Conservation (phyloP, 768 basidiomycete species). For the Macrolepiota fuliginosa region DNA sequence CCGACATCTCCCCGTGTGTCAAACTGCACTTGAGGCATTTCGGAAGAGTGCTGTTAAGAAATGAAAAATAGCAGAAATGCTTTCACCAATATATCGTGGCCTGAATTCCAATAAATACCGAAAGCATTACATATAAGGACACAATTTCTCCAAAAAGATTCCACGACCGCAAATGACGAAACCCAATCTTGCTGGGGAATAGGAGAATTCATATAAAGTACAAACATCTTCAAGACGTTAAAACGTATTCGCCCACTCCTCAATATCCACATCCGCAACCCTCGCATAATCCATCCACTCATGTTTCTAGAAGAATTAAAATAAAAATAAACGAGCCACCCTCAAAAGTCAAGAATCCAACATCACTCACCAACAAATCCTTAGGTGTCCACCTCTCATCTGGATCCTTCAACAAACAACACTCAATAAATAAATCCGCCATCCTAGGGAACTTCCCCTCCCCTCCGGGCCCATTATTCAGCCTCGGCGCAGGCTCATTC, state of each 20-base stretch:
- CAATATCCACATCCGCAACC: conserved; percentile 63
- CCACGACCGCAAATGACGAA: not conserved
- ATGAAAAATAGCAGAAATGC: too few relatives aligned
- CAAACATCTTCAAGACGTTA: conserved; percentile 21
- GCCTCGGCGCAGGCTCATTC: conserved; percentile 91
- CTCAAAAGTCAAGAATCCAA: conserved; percentile 2
- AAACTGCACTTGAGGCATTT: too few relatives aligned
- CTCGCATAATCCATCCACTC: conserved; percentile 70
- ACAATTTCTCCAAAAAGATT: too few relatives aligned
- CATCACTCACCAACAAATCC: conserved; percentile 68
- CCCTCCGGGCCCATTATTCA: conserved; percentile 45
- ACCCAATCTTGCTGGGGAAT: not conserved
- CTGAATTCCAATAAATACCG: not conserved
- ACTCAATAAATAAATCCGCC: conserved; percentile 85
- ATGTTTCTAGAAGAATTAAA: conserved; percentile 53
- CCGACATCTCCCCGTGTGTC: too few relatives aligned
- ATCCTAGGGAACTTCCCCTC: conserved; percentile 67
- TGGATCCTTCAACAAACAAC: conserved; percentile 90
- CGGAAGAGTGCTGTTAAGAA: too few relatives aligned
- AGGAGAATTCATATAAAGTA: not conserved
- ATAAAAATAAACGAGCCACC: not conserved
- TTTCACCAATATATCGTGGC: too few relatives aligned
- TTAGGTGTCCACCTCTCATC: conserved; percentile 81
- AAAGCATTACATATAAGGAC: not conserved
- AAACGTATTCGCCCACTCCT: conserved; percentile 79